Conservation (phyloP, 2,329 filamentous ascomycete genomes). For the Xylaria sp. region DNA sequence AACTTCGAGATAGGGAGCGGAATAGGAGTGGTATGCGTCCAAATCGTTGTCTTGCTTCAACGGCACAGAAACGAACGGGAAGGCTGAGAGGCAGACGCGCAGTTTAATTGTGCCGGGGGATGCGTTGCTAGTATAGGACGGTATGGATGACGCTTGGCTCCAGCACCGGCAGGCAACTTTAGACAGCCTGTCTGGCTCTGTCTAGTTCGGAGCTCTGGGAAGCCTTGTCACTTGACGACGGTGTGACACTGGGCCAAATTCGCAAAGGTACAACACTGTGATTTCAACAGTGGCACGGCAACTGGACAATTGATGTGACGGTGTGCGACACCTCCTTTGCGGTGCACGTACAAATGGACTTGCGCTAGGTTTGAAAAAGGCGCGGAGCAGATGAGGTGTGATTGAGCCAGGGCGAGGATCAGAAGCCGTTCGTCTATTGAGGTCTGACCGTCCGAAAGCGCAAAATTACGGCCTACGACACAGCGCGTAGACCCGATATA, state of each 20-base stretch:
- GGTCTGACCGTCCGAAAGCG: slow-evolving; percentile 12
- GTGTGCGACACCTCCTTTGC: slow-evolving; percentile 27
- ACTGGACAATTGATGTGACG: slow-evolving; percentile 20
- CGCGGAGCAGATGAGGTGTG: slow-evolving; percentile 8
- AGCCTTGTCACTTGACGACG: slow-evolving; percentile 41
- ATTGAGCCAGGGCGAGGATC: slow-evolving; percentile 22
- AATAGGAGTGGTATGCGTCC: slow-evolving; percentile 3
- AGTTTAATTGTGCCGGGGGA: slow-evolving; percentile 1
- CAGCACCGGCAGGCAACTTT: slow-evolving; percentile 20
- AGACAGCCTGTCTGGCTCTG: neutral
- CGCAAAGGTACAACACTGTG: slow-evolving; percentile 39
- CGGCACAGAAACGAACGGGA: neutral
- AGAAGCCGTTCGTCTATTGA: slow-evolving; percentile 9
- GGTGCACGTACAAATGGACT: slow-evolving; percentile 23
- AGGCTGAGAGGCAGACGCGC: neutral
- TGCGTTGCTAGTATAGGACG: slow-evolving; percentile 2
- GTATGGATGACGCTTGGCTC: slow-evolving; percentile 17
- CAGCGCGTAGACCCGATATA: slow-evolving; percentile 2
- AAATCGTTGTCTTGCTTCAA: neutral
- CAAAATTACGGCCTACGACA: slow-evolving; percentile 15
- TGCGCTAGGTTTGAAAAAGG: slow-evolving; percentile 14
- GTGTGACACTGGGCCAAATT: slow-evolving; percentile 40
- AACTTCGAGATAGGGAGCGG: neutral
- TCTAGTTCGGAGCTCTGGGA: neutral
- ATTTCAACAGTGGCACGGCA: slow-evolving; percentile 28